These are phyloP conservation scores for Saccharomyces hybrid DNA, from an alignment of 1,139 yeast species.

Conservation along the genomic window DNA sequence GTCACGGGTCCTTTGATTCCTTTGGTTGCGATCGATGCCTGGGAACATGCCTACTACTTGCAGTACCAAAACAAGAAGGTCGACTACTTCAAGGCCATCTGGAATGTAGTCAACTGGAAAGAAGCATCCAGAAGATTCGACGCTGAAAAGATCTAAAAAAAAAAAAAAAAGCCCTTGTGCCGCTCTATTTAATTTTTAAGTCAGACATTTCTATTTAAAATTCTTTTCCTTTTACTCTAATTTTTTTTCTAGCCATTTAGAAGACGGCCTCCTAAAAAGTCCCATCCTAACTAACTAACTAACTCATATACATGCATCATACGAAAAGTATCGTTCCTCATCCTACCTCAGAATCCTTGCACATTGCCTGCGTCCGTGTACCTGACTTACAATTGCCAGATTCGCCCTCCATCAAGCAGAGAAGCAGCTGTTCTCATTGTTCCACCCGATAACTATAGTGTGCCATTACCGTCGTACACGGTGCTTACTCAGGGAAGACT, in stretches of 20 bases:
- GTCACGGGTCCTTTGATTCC: conserved; percentile 65
- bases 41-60: conserved; percentile 98
- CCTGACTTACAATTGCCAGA: neutral
- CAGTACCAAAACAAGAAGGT: conserved; percentile 92
- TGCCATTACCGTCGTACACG: neutral
- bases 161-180: neutral
- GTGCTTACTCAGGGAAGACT: neutral
- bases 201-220: neutral
- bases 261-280: neutral
- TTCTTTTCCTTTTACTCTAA: neutral
- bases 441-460: neutral
- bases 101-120: conserved; percentile 96
- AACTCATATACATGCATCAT: neutral
- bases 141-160: conserved; percentile 7
- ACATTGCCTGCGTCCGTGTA: neutral
- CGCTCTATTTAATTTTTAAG: neutral
- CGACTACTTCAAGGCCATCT: conserved; percentile 91
- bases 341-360: neutral
- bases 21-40: conserved; percentile 89
- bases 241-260: neutral
- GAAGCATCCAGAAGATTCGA: conserved; percentile 63
- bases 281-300: neutral
- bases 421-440: neutral
- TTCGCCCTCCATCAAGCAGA: neutral
- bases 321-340: neutral